Conservation (phyloP, 2,329 filamentous ascomycete species). For the Penicillium olsonii region DNA sequence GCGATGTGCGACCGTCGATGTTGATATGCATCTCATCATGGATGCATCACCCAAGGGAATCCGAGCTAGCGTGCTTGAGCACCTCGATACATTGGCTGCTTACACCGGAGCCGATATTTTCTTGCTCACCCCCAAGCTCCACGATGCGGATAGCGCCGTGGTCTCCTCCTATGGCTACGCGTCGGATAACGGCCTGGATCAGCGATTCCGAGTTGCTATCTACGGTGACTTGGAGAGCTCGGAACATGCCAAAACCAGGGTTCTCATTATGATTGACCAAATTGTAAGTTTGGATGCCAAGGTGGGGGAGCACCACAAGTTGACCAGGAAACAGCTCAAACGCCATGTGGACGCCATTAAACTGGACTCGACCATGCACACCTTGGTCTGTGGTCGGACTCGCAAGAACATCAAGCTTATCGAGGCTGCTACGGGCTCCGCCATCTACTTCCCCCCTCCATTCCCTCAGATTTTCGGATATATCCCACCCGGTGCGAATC, state of each 20-base stretch:
- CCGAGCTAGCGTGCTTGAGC: conserved; percentile 74
- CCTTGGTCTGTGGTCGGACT: conserved; percentile 86
- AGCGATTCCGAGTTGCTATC: conserved; percentile 87
- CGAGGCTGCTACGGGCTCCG: conserved; percentile 90
- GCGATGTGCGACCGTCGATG: conserved; percentile 91
- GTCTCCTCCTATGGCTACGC: conserved; percentile 74
- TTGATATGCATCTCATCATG: conserved; percentile 87
- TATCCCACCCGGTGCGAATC: conserved; percentile 75
- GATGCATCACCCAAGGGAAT: conserved; percentile 69
- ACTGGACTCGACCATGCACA: conserved; percentile 84
- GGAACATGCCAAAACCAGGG: conserved; percentile 94
- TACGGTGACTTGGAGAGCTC: conserved; percentile 94
- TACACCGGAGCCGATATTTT: conserved; percentile 97
- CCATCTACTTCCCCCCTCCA: conserved; percentile 95
- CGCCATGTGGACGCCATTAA: conserved; percentile 73
- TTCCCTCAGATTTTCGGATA: conserved; percentile 93
- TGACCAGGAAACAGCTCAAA: conserved; percentile 47
- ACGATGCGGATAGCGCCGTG: conserved; percentile 72
- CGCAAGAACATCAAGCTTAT: conserved; percentile 98
- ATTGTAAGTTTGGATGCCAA: conserved; percentile 61
- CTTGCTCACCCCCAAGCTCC: conserved; percentile 84
- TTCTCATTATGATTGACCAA: conserved; percentile 96
- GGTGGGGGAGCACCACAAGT: conserved; percentile 14
- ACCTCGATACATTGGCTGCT: conserved; percentile 80
- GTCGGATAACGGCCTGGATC: conserved; percentile 79